Evolutionary conservation across 345 rosid species (phyloP), one percentile per base, ranked within the genome.

Genomic region (Theobroma cacao): DNA sequence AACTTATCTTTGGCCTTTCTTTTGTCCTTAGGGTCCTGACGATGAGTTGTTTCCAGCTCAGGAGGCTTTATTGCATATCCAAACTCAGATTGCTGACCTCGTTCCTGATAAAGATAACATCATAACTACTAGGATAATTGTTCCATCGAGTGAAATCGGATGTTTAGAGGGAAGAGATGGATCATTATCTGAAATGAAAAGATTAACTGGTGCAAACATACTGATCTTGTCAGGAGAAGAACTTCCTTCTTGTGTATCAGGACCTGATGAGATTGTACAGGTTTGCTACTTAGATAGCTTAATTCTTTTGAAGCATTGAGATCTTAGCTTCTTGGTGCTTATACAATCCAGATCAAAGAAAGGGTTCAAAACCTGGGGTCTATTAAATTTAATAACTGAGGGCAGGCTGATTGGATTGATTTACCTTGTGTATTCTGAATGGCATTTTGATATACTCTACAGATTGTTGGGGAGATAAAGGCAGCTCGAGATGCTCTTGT

Each of bases 51-150:
- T 94, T 85, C 98, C 99, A 67, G 98, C 98, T 56, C 99, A 97
- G 88, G 99, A 94, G 88, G 99, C 99, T 67, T 83, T 97, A 79
- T 86, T 97, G 84, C 99, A 97, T 82, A 94, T 97, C 81, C 99
- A 97, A 80, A 93, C 93, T 82, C 90, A 82, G 43, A 97, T 97
- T 43, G 83, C 87, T 20, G 97, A 97, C 85, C 93, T 92, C 71
- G 61, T 82, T 68, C 86, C 93, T 9, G 98, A 93, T 82, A 87
- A 90, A 84, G 99, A 91, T 30, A 88, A 88, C 80, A 72, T 88
- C 17, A 76, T 92, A 77, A 93, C 89, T 59, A 97, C 99, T 36
- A 90, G 92, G 75, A 69, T 97, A 72, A 88, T 97, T 72, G 85
- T 97, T 80, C 79, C 96, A 67, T 86, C 93, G 4, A 81, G 88